phyloP scores from a whole-genome alignment of 2,329 filamentous ascomycete genomes.

The Ascochyta fabae region DNA sequence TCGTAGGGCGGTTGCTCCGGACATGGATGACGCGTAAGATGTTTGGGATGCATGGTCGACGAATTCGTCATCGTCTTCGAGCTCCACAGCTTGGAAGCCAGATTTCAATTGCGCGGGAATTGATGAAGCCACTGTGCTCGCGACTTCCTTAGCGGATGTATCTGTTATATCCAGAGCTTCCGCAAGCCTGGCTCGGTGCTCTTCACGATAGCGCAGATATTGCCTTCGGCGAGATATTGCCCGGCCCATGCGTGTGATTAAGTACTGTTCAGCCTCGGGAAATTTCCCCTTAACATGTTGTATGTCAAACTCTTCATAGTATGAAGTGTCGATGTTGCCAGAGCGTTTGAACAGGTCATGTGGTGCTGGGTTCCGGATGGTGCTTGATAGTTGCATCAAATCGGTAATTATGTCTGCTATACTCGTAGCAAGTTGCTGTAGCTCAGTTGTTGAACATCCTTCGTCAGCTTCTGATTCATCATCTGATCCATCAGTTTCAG shows the following conservation, averaged over 20 bases:
- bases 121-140: neutral
- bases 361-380: neutral
- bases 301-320: neutral
- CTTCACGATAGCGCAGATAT: conserved; percentile 39
- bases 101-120: neutral
- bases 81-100: neutral
- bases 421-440: neutral
- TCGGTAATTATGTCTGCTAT: neutral
- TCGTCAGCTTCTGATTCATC: no score
- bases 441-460: neutral
- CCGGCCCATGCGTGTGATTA: no score
- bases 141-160: neutral
- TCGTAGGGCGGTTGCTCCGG: neutral
- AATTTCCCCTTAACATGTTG: no score
- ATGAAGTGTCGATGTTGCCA: neutral
- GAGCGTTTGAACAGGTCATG: neutral
- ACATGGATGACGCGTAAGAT: conserved; percentile 30
- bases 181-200: conserved; percentile 24
- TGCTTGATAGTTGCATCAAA: neutral
- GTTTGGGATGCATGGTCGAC: conserved; percentile 25
- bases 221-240: conserved; percentile 35
- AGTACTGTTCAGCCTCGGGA: no score
- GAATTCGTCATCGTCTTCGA: conserved; percentile 22
- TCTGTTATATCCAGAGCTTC: conserved; percentile 16
- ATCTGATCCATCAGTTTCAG: no score